Conservation (phyloP, 352 stramenopile species). For the Phytophthora nicotianae region DNA sequence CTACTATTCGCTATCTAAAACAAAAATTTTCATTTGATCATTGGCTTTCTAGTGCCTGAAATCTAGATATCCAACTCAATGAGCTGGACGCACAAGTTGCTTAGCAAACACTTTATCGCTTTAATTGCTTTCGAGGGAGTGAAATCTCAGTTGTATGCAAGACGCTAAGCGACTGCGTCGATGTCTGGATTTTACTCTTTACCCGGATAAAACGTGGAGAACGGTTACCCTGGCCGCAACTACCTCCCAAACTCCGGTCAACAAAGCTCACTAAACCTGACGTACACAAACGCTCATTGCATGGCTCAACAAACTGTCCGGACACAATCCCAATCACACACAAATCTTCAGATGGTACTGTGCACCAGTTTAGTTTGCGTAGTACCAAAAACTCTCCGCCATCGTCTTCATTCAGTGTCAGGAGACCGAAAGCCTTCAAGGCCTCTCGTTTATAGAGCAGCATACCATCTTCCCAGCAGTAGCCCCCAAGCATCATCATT, state of each 20-base stretch:
- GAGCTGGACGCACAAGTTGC: no score
- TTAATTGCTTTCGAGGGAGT: not conserved
- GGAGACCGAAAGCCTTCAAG: slow-evolving; percentile 18
- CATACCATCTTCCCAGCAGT: slow-evolving; percentile 9
- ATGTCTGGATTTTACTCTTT: slow-evolving; percentile 2
- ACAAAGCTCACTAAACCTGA: slow-evolving; percentile 18
- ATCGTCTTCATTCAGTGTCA: slow-evolving; percentile 10
- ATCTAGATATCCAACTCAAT: no score
- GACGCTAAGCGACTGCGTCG: not conserved
- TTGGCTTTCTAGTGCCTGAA: no score
- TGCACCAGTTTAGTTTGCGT: slow-evolving; percentile 13
- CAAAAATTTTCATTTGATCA: no score
- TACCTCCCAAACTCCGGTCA: slow-evolving; percentile 3
- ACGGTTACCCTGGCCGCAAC: not conserved
- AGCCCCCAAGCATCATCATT: slow-evolving; percentile 14
- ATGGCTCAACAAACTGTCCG: slow-evolving; percentile 3
- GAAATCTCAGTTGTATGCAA: not conserved
- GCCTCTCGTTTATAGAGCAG: slow-evolving; percentile 8
- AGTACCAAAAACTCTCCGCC: slow-evolving; percentile 8
- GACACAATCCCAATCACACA: slow-evolving; percentile 13
- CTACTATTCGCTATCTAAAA: no score
- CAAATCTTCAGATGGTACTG: slow-evolving; percentile 13
- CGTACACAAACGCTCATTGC: slow-evolving; percentile 3
- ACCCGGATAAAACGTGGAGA: slow-evolving; percentile 5
- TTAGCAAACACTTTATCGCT: no score